Conservation (phyloP, 345 rosid species). For the Chamaenerion angustifolium region DNA sequence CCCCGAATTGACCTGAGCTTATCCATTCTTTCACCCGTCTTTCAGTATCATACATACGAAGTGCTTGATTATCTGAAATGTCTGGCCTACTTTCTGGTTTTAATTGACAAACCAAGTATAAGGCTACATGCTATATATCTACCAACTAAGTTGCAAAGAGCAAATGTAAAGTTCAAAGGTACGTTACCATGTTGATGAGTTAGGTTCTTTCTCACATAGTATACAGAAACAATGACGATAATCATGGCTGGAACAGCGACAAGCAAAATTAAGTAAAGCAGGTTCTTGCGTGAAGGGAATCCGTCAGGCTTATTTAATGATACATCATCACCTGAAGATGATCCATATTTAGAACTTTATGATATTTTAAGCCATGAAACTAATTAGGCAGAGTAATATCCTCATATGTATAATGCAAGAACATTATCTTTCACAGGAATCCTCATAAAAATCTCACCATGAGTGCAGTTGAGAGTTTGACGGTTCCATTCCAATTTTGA, state of each 20-base stretch:
- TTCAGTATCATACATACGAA: slow-evolving; percentile 16
- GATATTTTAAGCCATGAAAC: too few relatives aligned
- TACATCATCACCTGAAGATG: too few relatives aligned
- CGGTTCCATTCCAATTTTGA: slow-evolving; percentile 6
- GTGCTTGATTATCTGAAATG: slow-evolving; percentile 7
- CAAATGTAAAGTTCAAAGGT: background rate
- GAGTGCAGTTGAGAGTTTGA: slow-evolving; percentile 4
- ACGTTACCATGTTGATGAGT: background rate
- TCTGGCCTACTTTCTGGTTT: slow-evolving; percentile 1
- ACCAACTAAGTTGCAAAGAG: too few relatives aligned
- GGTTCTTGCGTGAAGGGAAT: background rate
- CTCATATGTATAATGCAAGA: too few relatives aligned
- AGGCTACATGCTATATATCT: too few relatives aligned
- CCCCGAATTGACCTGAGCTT: slow-evolving; percentile 10
- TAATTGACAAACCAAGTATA: background rate
- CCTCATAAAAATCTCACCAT: background rate
- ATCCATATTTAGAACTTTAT: background rate
- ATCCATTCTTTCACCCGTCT: slow-evolving; percentile 20
- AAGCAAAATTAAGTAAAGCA: background rate
- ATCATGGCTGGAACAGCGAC: background rate
- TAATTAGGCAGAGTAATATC: too few relatives aligned
- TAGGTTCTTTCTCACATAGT: background rate
- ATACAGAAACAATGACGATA: background rate
- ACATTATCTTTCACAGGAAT: too few relatives aligned
- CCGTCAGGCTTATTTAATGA: too few relatives aligned